Evolutionary conservation across 2,329 filamentous ascomycete genomes (phyloP).

Genomic region (Colletotrichum kahawae): DNA sequence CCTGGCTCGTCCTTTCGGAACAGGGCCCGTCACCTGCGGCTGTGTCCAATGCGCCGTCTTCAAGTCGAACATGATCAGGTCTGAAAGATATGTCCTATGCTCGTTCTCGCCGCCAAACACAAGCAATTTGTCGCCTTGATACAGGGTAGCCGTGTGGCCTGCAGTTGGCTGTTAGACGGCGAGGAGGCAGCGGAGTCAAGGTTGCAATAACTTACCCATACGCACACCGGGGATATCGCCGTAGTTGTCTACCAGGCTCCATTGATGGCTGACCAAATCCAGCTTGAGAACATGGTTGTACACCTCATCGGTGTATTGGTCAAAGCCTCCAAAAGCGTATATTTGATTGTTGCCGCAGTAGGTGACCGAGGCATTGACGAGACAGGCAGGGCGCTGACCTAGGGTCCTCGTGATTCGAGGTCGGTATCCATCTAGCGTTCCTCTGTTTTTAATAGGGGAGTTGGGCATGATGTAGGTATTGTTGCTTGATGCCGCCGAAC

Average conservation of each 20-base stretch:
- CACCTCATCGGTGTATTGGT: constrained; percentile 98
- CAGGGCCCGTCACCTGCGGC: constrained; percentile 81
- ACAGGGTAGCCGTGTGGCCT: constrained; percentile 95
- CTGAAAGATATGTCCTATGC: constrained; percentile 91
- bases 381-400: constrained; percentile 84
- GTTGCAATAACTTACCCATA: constrained; percentile 72
- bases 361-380: constrained; percentile 98
- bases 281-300: constrained; percentile 96
- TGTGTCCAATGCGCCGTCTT: constrained; percentile 96
- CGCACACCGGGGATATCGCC: constrained; percentile 96
- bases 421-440: constrained; percentile 75
- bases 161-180: constrained; percentile 6
- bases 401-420: constrained; percentile 82
- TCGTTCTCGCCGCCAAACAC: constrained; percentile 99
- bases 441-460: constrained; percentile 73
- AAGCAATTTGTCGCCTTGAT: constrained; percentile 92
- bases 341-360: constrained; percentile 98
- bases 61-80: constrained; percentile 94
- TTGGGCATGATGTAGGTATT: constrained; percentile 93
- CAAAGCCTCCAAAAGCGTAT: constrained; percentile 97
- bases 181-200: neutral
- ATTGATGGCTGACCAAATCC: constrained; percentile 86
- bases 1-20: constrained; percentile 88
- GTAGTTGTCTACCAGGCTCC: constrained; percentile 97
- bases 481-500: constrained; percentile 61